Evolutionary conservation across 176 grass and related monocot genomes (phyloP).

Genomic region (Tillandsia leiboldiana): DNA sequence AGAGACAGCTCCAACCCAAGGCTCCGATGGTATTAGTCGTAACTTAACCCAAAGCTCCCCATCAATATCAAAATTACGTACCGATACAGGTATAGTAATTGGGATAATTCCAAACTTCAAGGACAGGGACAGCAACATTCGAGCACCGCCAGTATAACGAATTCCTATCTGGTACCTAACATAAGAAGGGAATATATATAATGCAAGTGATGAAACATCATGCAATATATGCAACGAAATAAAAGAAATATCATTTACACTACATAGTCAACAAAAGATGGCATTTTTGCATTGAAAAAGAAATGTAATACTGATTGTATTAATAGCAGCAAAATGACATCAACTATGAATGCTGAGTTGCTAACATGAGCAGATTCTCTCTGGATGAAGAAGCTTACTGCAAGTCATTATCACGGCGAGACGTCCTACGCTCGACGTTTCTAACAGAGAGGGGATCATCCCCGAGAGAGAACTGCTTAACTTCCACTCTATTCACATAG

Average conservation of each 20-base stretch:
- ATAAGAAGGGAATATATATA: neutral
- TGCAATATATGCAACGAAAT: neutral
- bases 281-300: neutral
- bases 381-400: conserved; percentile 39
- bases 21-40: conserved; percentile 78
- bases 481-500: conserved; percentile 89
- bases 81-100: conserved; percentile 65
- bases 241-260: too few relatives aligned
- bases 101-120: conserved; percentile 71
- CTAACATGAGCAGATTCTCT: too few relatives aligned
- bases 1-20: conserved; percentile 87
- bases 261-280: neutral
- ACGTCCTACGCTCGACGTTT: conserved; percentile 86
- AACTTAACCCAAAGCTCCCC: conserved; percentile 96
- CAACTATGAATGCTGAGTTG: too few relatives aligned
- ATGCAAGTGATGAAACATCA: neutral
- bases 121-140: conserved; percentile 75
- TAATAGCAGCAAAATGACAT: neutral
- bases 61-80: conserved; percentile 94
- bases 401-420: conserved; percentile 67
- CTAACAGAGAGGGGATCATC: conserved; percentile 82
- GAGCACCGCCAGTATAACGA: conserved; percentile 79
- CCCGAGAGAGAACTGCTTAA: conserved; percentile 90
- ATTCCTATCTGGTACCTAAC: conserved; percentile 95
- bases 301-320: neutral